These are phyloP conservation scores for Naganishia antarctica DNA, from an alignment of 768 basidiomycete genomes.

Conservation along the genomic window DNA sequence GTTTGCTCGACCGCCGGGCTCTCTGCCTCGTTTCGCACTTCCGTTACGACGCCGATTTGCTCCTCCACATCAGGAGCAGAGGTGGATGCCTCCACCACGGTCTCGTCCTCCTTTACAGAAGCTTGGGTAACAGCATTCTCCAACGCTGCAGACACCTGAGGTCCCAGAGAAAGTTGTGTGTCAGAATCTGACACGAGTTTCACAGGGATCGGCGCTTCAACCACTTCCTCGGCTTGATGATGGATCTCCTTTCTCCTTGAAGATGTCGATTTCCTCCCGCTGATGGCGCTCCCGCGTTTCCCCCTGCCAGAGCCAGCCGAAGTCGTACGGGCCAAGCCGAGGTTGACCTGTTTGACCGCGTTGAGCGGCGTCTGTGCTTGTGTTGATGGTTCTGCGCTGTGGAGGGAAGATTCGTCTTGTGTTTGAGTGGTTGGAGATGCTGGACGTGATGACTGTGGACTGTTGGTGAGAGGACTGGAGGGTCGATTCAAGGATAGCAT, in stretches of 20 bases:
- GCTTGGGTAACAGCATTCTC: neutral
- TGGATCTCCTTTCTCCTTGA: conserved; percentile 8
- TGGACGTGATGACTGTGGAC: conserved; percentile 12
- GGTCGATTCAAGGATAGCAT: conserved; percentile 10
- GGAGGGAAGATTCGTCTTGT: conserved; percentile 1
- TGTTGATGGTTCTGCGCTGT: conserved; percentile 9
- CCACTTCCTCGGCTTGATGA: neutral
- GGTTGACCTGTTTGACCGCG: conserved; percentile 13
- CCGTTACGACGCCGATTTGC: no score
- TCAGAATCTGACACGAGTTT: no score
- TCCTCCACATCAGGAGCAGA: neutral
- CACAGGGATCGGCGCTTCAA: no score
- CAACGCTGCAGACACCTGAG: neutral
- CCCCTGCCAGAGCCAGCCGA: conserved; percentile 8
- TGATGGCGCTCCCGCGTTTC: conserved; percentile 13
- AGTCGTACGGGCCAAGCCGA: conserved; percentile 5
- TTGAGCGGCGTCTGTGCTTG: neutral
- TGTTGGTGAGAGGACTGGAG: neutral
- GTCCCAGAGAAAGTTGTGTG: neutral
- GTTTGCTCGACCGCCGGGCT: neutral
- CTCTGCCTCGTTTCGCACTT: neutral
- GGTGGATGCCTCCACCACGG: conserved; percentile 1
- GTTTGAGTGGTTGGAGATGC: conserved; percentile 7
- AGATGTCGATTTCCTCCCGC: conserved; percentile 7
- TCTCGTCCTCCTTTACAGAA: neutral